phyloP scores from a whole-genome alignment of 192 early-diverging fungal genomes.

The Linnemannia hyalina region DNA sequence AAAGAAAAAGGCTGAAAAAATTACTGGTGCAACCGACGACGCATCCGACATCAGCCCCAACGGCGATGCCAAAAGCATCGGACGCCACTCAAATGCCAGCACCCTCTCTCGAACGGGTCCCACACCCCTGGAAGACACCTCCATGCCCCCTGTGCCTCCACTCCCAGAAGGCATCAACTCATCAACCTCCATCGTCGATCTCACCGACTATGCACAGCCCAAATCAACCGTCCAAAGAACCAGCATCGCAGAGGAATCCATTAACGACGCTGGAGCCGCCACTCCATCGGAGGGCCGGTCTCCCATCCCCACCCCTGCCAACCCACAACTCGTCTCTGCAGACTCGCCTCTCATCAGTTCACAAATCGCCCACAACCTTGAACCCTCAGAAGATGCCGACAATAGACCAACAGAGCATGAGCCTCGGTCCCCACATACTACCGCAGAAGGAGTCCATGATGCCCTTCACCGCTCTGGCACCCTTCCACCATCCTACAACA shows the following conservation, averaged over 20 bases:
- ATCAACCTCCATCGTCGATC: slow-evolving; percentile 25
- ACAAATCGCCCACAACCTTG: neutral
- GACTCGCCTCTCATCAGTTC: slow-evolving; percentile 31
- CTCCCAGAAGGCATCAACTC: slow-evolving; percentile 1
- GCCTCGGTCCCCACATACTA: slow-evolving; percentile 31
- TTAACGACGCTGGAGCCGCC: neutral
- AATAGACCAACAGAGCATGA: slow-evolving; percentile 30
- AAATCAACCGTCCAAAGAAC: slow-evolving; percentile 6
- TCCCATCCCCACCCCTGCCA: slow-evolving; percentile 1
- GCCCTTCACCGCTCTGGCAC: slow-evolving; percentile 17
- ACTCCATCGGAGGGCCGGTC: neutral
- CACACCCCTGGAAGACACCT: neutral
- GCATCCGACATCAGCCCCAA: neutral
- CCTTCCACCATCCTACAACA: slow-evolving; percentile 51
- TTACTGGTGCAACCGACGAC: neutral
- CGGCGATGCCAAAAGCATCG: slow-evolving; percentile 4
- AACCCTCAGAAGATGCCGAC: neutral
- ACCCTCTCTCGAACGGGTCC: slow-evolving; percentile 17
- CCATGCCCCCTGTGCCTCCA: slow-evolving; percentile 15
- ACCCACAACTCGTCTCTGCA: slow-evolving; percentile 18
- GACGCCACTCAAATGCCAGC: slow-evolving; percentile 39
- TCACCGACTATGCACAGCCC: slow-evolving; percentile 19
- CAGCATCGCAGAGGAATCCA: neutral
- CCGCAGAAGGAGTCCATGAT: neutral
- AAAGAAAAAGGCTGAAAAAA: slow-evolving; percentile 27